Base-by-base conservation (phyloP, 495 filamentous ascomycete genomes). In the Annulohypoxylon stygium region DNA sequence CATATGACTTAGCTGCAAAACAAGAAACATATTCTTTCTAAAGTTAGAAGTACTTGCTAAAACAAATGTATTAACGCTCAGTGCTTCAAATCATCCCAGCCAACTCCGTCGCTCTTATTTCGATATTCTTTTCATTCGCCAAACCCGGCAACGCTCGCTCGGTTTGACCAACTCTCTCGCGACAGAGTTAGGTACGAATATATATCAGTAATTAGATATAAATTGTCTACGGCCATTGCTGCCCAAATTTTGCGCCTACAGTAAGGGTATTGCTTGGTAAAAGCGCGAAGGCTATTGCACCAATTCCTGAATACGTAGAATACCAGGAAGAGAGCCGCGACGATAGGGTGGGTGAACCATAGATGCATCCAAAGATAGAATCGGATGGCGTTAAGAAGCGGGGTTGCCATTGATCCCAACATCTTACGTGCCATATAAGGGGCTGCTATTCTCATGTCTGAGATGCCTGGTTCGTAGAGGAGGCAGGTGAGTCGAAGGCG, bases 361-460 rank as follows among this genome's bases (percentile, higher is more conserved):
- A 74, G 66, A 23, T 66, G 59, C 10, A 36, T 65, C 72, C 72
- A 75, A 1, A 71, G 62, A 10, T 48, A 53, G 5, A 62, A 10
- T 1, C 67, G 67, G n/a, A 67, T 2, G 34, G 61, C 10, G 4
- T 63, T 59, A 2, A 71, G 55, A 16, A 71, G 4, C 0, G 67
- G 67, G 5, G 14, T 64, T 0, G 64, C 0, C 72, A 75, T 70
- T 10, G 67, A 64, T n/a, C 63, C 74, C 7, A 36, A 10, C 74
- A 76, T 78, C 34, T 76, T 78, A 0, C 74, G 25, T 1, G 65
- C 26, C 74, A 74, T 71, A n/a, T 76, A 76, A 2, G 67, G 67
- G 0, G 61, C 70, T 0, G 39, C 54, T 11, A 3, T 20, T 25
- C 60, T n/a, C 54, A 74, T 69, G 0, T 12, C n/a, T 1, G 14